phyloP scores from a whole-genome alignment of 495 filamentous ascomycete genomes.

The Xylaria bambusicola region DNA sequence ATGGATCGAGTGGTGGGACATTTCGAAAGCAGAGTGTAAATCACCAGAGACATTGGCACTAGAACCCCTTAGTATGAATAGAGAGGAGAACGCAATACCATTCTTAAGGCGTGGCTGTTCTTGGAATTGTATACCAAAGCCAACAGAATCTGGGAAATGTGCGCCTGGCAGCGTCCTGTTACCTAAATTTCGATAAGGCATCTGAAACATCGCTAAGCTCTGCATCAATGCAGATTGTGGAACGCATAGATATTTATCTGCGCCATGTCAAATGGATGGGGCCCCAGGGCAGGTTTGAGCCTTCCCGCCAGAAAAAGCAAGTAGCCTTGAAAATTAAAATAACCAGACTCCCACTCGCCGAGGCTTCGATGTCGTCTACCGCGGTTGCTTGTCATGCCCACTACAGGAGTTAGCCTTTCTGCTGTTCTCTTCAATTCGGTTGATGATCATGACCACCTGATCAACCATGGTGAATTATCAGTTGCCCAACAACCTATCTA shows the following conservation, averaged over 20 bases:
- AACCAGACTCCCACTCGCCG: neutral
- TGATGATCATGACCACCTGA: too few relatives aligned
- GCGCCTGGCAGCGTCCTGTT: slow-evolving; percentile 12
- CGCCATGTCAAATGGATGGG: neutral
- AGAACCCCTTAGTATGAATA: slow-evolving; percentile 29
- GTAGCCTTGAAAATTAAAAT: neutral
- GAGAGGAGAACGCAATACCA: slow-evolving; percentile 50
- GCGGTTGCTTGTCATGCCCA: too few relatives aligned
- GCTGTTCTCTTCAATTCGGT: too few relatives aligned
- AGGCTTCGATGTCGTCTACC: too few relatives aligned
- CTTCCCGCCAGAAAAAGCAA: neutral
- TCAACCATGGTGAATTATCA: too few relatives aligned
- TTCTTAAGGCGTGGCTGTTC: slow-evolving; percentile 68
- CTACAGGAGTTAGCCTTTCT: too few relatives aligned
- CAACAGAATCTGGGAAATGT: slow-evolving; percentile 18
- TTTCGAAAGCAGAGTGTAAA: slow-evolving; percentile 19
- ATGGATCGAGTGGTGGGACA: slow-evolving; percentile 77
- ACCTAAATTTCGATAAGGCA: too few relatives aligned
- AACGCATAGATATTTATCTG: neutral
- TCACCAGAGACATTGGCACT: slow-evolving; percentile 5
- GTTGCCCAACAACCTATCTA: too few relatives aligned
- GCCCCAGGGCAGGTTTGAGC: too few relatives aligned
- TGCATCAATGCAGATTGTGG: neutral
- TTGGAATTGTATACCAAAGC: slow-evolving; percentile 58
- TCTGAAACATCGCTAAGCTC: neutral